Conservation (phyloP, 108 stramenopile genomes). For the Nitzschia sp. region DNA sequence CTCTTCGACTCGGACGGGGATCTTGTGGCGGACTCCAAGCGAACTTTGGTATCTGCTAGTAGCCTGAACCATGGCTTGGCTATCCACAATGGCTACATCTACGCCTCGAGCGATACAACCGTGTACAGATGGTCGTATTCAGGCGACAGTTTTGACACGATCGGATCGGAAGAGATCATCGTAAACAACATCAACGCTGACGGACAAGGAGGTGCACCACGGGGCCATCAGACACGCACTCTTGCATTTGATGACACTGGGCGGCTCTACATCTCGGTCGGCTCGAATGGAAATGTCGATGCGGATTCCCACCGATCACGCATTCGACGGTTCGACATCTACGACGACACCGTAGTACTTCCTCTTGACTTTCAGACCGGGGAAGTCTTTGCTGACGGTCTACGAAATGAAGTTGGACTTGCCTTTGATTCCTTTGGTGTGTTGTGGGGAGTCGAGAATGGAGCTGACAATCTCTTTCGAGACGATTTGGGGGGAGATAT, state of each 20-base stretch:
- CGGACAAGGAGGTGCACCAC: constrained; percentile 48
- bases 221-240: constrained; percentile 72
- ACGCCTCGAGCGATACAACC: constrained; percentile 54
- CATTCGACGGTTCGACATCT: constrained; percentile 58
- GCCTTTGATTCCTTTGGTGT: constrained; percentile 66
- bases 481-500: constrained; percentile 74
- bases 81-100: constrained; percentile 47
- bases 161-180: constrained; percentile 20
- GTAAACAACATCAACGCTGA: constrained; percentile 49
- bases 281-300: constrained; percentile 55
- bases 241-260: constrained; percentile 57
- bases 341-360: constrained; percentile 6
- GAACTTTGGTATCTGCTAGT: constrained; percentile 27
- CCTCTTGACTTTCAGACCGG: constrained; percentile 52
- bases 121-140: constrained; percentile 59
- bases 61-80: constrained; percentile 69
- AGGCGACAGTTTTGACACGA: constrained; percentile 27
- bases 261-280: constrained; percentile 63
- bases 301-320: constrained; percentile 56
- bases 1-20: constrained; percentile 37
- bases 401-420: constrained; percentile 77
- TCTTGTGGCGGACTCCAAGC: constrained; percentile 26
- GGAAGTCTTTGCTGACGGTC: constrained; percentile 78
- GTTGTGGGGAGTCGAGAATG: constrained; percentile 81
- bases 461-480: constrained; percentile 60